Conservation (phyloP, 441 rosid genomes). For the Cnidoscolus chayamansa region DNA sequence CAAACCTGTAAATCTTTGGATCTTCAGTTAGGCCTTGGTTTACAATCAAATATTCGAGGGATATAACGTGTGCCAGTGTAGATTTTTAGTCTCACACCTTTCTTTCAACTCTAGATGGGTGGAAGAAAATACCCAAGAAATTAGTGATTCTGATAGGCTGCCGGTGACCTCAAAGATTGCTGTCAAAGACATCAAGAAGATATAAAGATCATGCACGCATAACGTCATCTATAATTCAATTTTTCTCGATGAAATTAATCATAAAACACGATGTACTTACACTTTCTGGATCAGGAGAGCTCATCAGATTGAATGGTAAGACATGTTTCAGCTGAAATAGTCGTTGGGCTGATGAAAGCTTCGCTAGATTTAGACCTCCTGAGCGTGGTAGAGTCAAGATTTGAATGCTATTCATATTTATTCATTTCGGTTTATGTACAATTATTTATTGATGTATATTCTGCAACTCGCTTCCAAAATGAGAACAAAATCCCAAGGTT, state of each 20-base stretch:
- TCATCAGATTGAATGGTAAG: not conserved
- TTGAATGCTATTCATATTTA: not conserved
- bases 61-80: slow-evolving; percentile 3
- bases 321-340: not conserved
- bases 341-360: not conserved
- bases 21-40: slow-evolving; percentile 61
- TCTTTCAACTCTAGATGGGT: slow-evolving; percentile 4
- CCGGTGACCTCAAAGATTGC: not conserved
- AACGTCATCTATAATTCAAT: slow-evolving; percentile 3
- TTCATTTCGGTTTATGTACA: not conserved
- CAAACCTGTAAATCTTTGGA: slow-evolving; percentile 56
- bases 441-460: slow-evolving; percentile 2
- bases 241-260: not conserved
- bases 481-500: not conserved
- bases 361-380: not conserved
- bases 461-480: not conserved
- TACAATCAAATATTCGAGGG: slow-evolving; percentile 35
- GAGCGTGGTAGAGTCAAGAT: not conserved
- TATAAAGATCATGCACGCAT: not conserved
- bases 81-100: slow-evolving; percentile 17
- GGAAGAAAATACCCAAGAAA: not conserved
- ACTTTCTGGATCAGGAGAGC: slow-evolving; percentile 4
- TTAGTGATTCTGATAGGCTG: not conserved
- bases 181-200: not conserved
- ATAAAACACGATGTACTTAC: not conserved